These are phyloP conservation scores for Aspergillus latus DNA, from an alignment of 2,329 filamentous ascomycete species.

Conservation along the genomic window DNA sequence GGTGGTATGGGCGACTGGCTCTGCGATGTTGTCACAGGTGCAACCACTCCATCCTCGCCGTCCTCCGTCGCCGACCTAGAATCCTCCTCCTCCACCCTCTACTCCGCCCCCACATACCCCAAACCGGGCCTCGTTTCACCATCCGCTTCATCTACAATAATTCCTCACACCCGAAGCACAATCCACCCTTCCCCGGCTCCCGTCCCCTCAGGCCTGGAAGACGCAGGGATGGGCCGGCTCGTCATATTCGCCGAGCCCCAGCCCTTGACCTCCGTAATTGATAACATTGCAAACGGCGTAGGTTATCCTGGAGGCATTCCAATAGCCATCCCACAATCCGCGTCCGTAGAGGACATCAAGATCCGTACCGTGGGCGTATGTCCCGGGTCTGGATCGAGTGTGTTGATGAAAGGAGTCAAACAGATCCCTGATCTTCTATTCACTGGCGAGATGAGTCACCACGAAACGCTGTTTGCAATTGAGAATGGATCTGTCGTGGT, in stretches of 20 bases:
- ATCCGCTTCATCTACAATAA: constrained; percentile 23
- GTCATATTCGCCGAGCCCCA: constrained; percentile 57
- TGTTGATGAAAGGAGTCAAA: constrained; percentile 60
- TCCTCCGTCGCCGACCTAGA: not conserved
- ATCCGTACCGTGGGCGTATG: constrained; percentile 81
- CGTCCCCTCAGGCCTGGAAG: constrained; percentile 41
- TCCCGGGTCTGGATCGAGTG: constrained; percentile 78
- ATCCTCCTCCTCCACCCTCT: not conserved
- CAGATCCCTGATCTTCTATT: constrained; percentile 72
- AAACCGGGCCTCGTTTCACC: constrained; percentile 28
- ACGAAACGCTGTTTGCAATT: constrained; percentile 82
- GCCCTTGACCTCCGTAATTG: constrained; percentile 58
- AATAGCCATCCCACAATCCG: constrained; percentile 62
- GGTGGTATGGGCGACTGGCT: constrained; percentile 93
- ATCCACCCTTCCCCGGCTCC: constrained; percentile 50
- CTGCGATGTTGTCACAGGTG: constrained; percentile 75
- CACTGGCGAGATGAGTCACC: constrained; percentile 91
- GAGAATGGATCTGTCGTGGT: constrained; percentile 82
- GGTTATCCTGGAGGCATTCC: constrained; percentile 67
- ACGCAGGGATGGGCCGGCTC: constrained; percentile 62
- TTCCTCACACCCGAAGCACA: constrained; percentile 54
- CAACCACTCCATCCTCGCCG: constrained; percentile 20
- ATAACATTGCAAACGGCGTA: constrained; percentile 61
- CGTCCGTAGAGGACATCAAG: constrained; percentile 52
- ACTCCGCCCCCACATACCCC: constrained; percentile 29